Conservation (phyloP, 2,329 filamentous ascomycete species). For the Neonectria coccinea region DNA sequence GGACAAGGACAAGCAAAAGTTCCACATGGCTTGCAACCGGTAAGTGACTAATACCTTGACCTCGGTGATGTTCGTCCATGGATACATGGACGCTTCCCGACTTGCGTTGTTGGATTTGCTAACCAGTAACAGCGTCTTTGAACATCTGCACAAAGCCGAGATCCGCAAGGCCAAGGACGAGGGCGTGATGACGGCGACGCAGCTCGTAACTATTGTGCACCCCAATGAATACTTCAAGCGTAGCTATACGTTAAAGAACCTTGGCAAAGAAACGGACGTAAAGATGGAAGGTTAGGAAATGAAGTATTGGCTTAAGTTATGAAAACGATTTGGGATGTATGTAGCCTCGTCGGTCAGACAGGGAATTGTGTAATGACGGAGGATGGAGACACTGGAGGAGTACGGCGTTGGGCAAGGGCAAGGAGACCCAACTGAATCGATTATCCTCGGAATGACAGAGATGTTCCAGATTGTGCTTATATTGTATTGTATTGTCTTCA, state of each 20-base stretch:
- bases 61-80: neutral
- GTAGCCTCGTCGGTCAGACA: slow-evolving; percentile 12
- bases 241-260: slow-evolving; percentile 87
- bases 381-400: slow-evolving; percentile 8
- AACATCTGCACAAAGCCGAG: slow-evolving; percentile 83
- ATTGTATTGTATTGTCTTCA: neutral
- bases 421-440: neutral
- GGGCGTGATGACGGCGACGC: slow-evolving; percentile 75
- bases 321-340: slow-evolving; percentile 31
- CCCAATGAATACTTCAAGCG: slow-evolving; percentile 99
- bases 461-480: neutral
- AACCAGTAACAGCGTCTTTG: slow-evolving; percentile 76
- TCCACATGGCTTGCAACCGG: slow-evolving; percentile 95
- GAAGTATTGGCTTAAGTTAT: neutral
- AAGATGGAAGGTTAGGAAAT: slow-evolving; percentile 66
- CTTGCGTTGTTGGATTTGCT: neutral
- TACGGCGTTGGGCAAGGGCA: slow-evolving; percentile 14
- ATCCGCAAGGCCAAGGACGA: slow-evolving; percentile 83
- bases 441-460: neutral
- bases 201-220: slow-evolving; percentile 95
- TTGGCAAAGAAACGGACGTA: slow-evolving; percentile 68
- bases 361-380: neutral
- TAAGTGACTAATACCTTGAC: slow-evolving; percentile 51
- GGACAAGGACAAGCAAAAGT: slow-evolving; percentile 89
- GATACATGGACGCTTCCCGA: neutral